Percentiles rank a stretch among this genome's conserved stretches.
These are phyloP conservation scores for Arachis monticola DNA, from an alignment of 331 rosid genomes.

Conservation along the genomic window DNA sequence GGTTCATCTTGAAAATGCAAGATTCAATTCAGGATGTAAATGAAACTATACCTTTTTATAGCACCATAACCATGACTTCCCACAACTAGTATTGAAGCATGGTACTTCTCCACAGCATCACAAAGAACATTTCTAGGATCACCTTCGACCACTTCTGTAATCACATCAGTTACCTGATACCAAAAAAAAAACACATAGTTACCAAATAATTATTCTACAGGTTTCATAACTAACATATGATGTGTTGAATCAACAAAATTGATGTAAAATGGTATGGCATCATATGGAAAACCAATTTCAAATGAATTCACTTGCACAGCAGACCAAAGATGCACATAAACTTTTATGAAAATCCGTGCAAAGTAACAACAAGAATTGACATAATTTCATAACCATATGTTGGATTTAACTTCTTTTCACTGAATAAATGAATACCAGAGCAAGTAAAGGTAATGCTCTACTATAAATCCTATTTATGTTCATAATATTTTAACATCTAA, in stretches of 20 bases:
- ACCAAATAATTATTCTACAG: conserved; percentile 19
- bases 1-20: conserved; percentile 9
- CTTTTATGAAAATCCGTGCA: not conserved
- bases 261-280: not conserved
- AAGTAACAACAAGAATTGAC: not conserved
- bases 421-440: not conserved
- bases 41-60: conserved; percentile 63
- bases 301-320: not conserved
- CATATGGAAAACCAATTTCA: not conserved
- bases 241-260: not conserved
- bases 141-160: conserved; percentile 69
- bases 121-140: conserved; percentile 84
- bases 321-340: not conserved
- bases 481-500: not conserved
- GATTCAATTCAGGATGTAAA: conserved; percentile 6
- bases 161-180: conserved; percentile 59
- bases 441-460: not conserved
- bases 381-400: not conserved
- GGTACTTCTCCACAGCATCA: conserved; percentile 78
- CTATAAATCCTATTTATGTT: no score
- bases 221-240: conserved; percentile 5
- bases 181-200: not conserved
- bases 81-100: conserved; percentile 74
- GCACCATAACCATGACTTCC: conserved; percentile 96
- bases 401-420: not conserved